A percentile compares a stretch with the other conserved stretches of the same genome.
These are phyloP conservation scores for Botrytis sinoallii DNA, from an alignment of 2,329 filamentous ascomycete species.

Conservation along the genomic window DNA sequence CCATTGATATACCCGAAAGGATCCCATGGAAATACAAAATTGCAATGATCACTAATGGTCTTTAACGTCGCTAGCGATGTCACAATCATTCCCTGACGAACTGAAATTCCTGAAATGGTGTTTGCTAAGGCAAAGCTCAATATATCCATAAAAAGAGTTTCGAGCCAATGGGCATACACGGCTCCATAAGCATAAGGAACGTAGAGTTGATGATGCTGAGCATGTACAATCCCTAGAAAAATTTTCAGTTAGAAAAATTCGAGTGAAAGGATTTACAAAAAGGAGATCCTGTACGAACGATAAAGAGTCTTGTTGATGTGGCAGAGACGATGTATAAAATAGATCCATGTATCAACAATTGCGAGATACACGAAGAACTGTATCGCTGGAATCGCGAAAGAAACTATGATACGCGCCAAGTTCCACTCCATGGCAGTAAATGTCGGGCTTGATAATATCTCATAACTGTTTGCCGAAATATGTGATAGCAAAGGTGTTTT, in stretches of 20 bases:
- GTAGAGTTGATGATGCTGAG: conserved; percentile 15
- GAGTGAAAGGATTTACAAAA: background rate
- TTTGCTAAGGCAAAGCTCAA: conserved; percentile 17
- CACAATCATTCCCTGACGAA: conserved; percentile 19
- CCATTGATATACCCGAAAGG: conserved; percentile 12
- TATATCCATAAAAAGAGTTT: conserved; percentile 17
- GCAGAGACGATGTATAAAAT: conserved; percentile 11
- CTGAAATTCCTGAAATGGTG: conserved; percentile 13
- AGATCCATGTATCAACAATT: conserved; percentile 17
- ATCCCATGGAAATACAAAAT: conserved; percentile 19
- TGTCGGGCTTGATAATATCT: background rate
- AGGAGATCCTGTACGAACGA: background rate
- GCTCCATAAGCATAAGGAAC: conserved; percentile 16
- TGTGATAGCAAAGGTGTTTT: background rate
- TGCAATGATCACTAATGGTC: conserved; percentile 19
- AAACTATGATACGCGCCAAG: conserved; percentile 8
- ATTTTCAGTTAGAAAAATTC: background rate
- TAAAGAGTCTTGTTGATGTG: conserved; percentile 16
- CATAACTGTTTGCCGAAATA: background rate
- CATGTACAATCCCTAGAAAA: conserved; percentile 6
- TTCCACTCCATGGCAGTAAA: conserved; percentile 12
- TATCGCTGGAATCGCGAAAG: background rate
- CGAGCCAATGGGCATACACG: conserved; percentile 14
- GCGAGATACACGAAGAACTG: conserved; percentile 11
- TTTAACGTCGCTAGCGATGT: conserved; percentile 14